phyloP scores from a whole-genome alignment of 306 rosid genomes.

The Quercus glauca region DNA sequence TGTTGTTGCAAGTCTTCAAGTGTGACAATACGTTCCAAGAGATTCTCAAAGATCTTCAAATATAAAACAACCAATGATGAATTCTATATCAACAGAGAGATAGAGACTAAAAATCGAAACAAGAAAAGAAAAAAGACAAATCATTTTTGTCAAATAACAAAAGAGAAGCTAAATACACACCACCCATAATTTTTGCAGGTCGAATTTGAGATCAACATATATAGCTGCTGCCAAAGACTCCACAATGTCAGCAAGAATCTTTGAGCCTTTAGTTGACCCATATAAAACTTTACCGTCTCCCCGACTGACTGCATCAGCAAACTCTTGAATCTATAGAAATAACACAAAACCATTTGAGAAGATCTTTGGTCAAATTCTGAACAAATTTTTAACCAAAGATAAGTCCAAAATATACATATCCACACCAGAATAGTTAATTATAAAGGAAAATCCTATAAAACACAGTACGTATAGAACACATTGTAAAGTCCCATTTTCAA shows the following conservation, averaged over 20 bases:
- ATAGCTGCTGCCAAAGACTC: too few species aligned
- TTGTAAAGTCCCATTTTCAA: too few species aligned
- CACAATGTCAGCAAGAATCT: conserved; percentile 41
- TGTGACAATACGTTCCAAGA: conserved; percentile 73
- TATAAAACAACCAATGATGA: background rate
- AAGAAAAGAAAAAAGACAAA: background rate
- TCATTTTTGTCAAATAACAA: too few species aligned
- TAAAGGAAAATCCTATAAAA: too few species aligned
- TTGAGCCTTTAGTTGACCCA: conserved; percentile 56
- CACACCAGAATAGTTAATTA: too few species aligned
- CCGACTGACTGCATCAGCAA: conserved; percentile 32
- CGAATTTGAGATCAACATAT: too few species aligned
- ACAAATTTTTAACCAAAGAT: background rate
- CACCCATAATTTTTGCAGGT: too few species aligned
- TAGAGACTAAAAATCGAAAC: background rate
- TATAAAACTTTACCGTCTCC: conserved; percentile 37
- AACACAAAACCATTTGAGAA: background rate
- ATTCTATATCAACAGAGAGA: background rate
- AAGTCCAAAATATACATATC: background rate
- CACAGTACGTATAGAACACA: too few species aligned
- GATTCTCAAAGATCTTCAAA: conserved; percentile 46
- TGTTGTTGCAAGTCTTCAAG: conserved; percentile 38
- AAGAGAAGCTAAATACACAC: too few species aligned
- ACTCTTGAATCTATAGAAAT: conserved; percentile 42
- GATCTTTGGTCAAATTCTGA: background rate